These are phyloP conservation scores for Aspergillus novoparasiticus DNA, from an alignment of 2,329 filamentous ascomycete genomes.

Conservation along the genomic window DNA sequence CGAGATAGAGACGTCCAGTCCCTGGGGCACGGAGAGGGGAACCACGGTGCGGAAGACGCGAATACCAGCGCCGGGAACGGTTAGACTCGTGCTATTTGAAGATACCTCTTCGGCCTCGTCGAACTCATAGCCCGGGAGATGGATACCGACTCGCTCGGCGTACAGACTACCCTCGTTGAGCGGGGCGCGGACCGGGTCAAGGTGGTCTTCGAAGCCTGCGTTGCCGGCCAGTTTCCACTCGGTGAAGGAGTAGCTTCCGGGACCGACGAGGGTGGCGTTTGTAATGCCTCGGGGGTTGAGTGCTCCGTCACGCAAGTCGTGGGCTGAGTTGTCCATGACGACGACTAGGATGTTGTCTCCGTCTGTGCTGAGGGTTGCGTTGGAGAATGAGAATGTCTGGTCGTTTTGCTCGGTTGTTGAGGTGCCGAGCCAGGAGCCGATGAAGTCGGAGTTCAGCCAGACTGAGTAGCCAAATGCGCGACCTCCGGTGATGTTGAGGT, in stretches of 20 bases:
- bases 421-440: conserved; percentile 58
- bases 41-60: conserved; percentile 59
- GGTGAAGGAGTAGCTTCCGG: conserved; percentile 49
- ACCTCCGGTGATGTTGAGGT: conserved; percentile 57
- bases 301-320: conserved; percentile 32
- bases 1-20: conserved; percentile 59
- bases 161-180: conserved; percentile 62
- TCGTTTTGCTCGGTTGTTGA: conserved; percentile 25
- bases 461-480: conserved; percentile 59
- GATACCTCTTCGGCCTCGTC: conserved; percentile 51
- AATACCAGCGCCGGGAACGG: conserved; percentile 53
- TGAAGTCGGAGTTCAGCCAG: conserved; percentile 59
- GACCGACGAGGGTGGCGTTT: conserved; percentile 50
- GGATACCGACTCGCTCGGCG: conserved; percentile 61
- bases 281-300: conserved; percentile 35
- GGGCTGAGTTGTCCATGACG: conserved; percentile 57
- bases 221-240: conserved; percentile 62
- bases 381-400: conserved; percentile 52
- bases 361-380: conserved; percentile 51
- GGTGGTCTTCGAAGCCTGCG: conserved; percentile 54
- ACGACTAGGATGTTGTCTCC: conserved; percentile 61
- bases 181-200: conserved; percentile 60
- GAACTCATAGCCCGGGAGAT: conserved; percentile 55
- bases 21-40: conserved; percentile 53
- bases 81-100: conserved; percentile 27